phyloP scores from a whole-genome alignment of 257 asterid species.

The Capsicum rhomboideum region DNA sequence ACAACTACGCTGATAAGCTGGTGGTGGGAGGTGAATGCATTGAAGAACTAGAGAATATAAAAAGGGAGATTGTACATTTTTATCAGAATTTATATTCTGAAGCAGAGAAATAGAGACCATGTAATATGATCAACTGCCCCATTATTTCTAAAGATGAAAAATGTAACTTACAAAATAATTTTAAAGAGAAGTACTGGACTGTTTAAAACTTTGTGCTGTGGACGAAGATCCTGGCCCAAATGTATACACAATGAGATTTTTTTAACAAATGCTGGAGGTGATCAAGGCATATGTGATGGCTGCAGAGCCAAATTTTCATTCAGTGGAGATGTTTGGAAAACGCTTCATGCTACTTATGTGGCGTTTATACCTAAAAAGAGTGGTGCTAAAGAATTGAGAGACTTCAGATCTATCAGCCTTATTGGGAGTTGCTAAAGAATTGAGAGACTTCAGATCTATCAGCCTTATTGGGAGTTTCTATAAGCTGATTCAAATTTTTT shows the following conservation, averaged over 20 bases:
- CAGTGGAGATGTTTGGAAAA: background rate
- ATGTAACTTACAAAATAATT: background rate
- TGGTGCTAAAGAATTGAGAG: background rate
- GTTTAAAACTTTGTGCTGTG: background rate
- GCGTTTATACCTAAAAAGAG: background rate
- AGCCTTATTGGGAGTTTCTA: background rate
- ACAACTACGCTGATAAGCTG: background rate
- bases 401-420: background rate
- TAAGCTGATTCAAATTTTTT: background rate
- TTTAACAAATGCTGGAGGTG: background rate
- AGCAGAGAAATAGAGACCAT: background rate
- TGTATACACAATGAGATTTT: background rate
- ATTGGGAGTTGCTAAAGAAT: background rate
- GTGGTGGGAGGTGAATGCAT: background rate
- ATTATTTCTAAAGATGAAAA: background rate
- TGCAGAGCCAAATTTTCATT: background rate
- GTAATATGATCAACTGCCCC: background rate
- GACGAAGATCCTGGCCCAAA: background rate
- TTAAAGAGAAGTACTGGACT: background rate
- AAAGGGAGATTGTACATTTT: background rate
- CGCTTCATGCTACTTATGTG: background rate
- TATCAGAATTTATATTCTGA: background rate
- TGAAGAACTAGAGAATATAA: background rate
- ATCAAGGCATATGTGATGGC: background rate
- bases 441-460: background rate